Conservation (phyloP, 139 green algal genomes). For the Coelastrella sp. region DNA sequence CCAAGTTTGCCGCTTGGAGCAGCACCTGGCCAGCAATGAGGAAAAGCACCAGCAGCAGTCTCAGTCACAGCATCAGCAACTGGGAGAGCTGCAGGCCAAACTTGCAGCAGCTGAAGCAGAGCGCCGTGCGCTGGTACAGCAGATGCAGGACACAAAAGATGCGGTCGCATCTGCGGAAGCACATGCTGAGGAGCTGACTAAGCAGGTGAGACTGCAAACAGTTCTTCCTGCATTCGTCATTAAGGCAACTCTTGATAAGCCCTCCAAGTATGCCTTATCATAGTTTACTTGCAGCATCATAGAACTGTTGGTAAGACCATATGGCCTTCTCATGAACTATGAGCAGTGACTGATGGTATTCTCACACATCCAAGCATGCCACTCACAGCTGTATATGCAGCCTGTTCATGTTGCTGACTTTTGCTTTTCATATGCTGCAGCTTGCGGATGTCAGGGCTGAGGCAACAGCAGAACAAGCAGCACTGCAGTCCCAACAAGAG, state of each 20-base stretch:
- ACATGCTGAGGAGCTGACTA: neutral
- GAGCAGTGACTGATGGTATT: too few species aligned
- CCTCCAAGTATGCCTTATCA: too few species aligned
- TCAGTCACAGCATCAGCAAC: constrained; percentile 14
- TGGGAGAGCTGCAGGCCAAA: neutral
- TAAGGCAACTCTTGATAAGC: too few species aligned
- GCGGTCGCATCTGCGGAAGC: constrained; percentile 11
- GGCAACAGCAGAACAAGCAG: neutral
- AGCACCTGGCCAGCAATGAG: neutral
- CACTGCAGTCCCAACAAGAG: neutral
- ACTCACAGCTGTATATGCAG: too few species aligned
- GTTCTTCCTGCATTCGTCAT: too few species aligned
- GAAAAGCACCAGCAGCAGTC: neutral
- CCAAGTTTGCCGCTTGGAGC: neutral
- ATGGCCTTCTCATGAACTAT: too few species aligned
- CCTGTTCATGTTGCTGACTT: neutral
- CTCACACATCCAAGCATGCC: too few species aligned
- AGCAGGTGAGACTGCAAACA: neutral
- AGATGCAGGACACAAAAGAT: neutral
- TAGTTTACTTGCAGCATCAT: too few species aligned
- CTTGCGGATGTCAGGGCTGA: neutral
- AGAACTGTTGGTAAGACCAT: too few species aligned
- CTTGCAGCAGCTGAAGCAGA: constrained; percentile 1
- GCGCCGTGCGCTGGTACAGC: neutral
- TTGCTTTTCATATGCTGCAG: neutral